These are phyloP conservation scores for Davidsoniella neocaledoniae DNA, from an alignment of 2,329 filamentous ascomycete species.

Conservation along the genomic window DNA sequence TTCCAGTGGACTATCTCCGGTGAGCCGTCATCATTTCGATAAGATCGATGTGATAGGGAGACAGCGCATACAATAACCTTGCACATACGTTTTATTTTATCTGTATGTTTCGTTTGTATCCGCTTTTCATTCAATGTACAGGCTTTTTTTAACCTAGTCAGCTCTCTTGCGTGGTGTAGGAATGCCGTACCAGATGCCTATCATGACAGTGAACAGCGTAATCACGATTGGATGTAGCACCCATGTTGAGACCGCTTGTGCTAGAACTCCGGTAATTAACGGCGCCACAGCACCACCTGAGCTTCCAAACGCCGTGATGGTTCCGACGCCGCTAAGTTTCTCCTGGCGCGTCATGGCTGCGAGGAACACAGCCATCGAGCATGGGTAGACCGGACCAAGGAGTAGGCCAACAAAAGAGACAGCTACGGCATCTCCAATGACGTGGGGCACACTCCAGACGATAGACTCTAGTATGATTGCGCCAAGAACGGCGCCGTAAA, in stretches of 20 bases:
- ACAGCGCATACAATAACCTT: no score
- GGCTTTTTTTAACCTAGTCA: conserved; percentile 26
- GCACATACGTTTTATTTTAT: no score
- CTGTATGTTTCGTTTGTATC: no score
- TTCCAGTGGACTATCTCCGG: no score
- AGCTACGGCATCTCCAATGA: conserved; percentile 52
- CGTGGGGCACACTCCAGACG: conserved; percentile 61
- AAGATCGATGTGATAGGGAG: no score
- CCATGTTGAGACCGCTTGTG: conserved; percentile 44
- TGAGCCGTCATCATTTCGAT: no score
- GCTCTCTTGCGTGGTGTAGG: conserved; percentile 41
- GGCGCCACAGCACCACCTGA: conserved; percentile 51
- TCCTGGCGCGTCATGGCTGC: conserved; percentile 40
- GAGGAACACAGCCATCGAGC: conserved; percentile 47
- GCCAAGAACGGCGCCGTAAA: conserved; percentile 43
- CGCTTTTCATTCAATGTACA: no score
- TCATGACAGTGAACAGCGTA: conserved; percentile 46
- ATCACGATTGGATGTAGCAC: conserved; percentile 53
- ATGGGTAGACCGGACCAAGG: conserved; percentile 66
- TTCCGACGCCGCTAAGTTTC: conserved; percentile 45
- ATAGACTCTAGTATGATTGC: conserved; percentile 55
- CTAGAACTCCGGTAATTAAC: conserved; percentile 47
- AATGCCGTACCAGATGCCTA: conserved; percentile 45
- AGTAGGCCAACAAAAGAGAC: conserved; percentile 56
- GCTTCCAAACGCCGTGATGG: conserved; percentile 53